Evolutionary conservation across 345 rosid species (phyloP), one percentile per base, ranked within the genome.

Genomic region (Cardamine resedifolia): DNA sequence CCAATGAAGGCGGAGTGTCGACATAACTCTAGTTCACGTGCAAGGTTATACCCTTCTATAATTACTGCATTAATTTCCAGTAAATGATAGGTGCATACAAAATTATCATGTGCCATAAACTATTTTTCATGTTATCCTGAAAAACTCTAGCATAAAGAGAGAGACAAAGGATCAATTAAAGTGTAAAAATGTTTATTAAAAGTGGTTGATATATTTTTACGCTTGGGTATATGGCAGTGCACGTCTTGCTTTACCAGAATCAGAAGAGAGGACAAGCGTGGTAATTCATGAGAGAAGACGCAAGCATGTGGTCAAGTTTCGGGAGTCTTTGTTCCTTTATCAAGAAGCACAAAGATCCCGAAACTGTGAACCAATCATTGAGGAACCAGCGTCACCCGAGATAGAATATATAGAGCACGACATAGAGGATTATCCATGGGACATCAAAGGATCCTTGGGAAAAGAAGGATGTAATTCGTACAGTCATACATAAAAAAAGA

Each of bases 1-100:
- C 97, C 97, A 31, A 82, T 89, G 94, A 85, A 92, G 74, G 88
- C 89, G 58, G 98, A 90, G 61, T 93, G 98, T 73, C 81, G 90
- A 75, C 97, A 93, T 62, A 90, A 90, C 72, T 90, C 98, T 16
- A 93, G 98, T 80, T 97, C 96, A 75, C 81, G 77, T 76, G 90
- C 90, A 80, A 93, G 97, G 98, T 90, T 31, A 76, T 19, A 26
- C 19, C 23, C 16, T 4, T 31, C 34, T 69, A 16, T 41, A n/a
- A 36, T 33, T 33, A 33, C 6, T 33, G 30, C 15, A 39, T 38
- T 10, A 12, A 38, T 38, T 38, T 3, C 43, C 14, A 39, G 44
- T 39, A 9, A 53, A 19, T 60, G 65, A 38, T 31, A 64, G 10
- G 23, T 4, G 6, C 38, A 28, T 28, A 43, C 21, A 21, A 6